Conservation (phyloP, 2,329 filamentous ascomycete species). For the Ascochyta clinopodiicola region DNA sequence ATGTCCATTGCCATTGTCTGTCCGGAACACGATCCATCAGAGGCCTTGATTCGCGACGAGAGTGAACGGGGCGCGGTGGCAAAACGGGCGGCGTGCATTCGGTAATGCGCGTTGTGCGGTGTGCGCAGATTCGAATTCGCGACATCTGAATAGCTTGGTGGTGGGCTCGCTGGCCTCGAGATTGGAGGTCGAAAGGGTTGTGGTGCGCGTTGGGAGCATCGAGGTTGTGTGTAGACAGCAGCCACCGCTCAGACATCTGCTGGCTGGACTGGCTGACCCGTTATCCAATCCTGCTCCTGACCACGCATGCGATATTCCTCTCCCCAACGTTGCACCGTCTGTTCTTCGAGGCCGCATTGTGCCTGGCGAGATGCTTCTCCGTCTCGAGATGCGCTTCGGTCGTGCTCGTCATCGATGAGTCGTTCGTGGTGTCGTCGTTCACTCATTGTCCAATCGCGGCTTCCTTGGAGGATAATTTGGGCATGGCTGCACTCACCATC, state of each 20-base stretch:
- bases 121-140: background rate
- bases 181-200: background rate
- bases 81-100: background rate
- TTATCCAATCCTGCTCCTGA: background rate
- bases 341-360: constrained; percentile 1
- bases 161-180: background rate
- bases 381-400: constrained; percentile 17
- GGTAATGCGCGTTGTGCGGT: background rate
- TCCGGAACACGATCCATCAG: constrained; percentile 13
- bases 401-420: constrained; percentile 30
- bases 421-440: constrained; percentile 25
- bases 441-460: constrained; percentile 37
- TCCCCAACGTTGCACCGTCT: background rate
- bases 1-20: constrained; percentile 10
- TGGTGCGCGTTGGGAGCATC: background rate
- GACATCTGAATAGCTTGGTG: background rate
- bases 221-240: background rate
- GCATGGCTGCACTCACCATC: constrained; percentile 45
- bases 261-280: background rate
- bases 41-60: constrained; percentile 17
- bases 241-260: background rate
- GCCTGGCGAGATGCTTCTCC: background rate
- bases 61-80: constrained; percentile 19
- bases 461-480: constrained; percentile 1
- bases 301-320: background rate